A percentile compares a stretch with the other conserved stretches of the same genome.
Conservation (phyloP, 345 rosid species). For the Citrus glauca region DNA sequence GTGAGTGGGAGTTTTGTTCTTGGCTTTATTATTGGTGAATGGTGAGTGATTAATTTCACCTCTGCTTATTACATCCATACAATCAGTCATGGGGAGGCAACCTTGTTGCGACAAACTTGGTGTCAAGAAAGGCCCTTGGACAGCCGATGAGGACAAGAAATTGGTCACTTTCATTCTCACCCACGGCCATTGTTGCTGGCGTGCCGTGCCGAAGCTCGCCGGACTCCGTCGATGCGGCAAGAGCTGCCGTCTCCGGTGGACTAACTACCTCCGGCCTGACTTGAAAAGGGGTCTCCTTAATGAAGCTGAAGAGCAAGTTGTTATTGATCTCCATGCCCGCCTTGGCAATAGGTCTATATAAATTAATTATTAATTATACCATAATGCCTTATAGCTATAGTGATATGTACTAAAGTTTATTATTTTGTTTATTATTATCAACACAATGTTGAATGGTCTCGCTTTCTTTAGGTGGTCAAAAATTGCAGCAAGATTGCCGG, state of each 20-base stretch:
- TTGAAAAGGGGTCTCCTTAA: slow-evolving; percentile 65
- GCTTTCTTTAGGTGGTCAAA: slow-evolving; percentile 64
- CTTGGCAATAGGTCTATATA: slow-evolving; percentile 62
- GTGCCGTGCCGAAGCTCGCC: slow-evolving; percentile 67
- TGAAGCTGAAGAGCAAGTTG: slow-evolving; percentile 54
- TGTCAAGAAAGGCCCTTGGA: slow-evolving; percentile 79
- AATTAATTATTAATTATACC: not conserved
- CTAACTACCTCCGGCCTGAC: slow-evolving; percentile 81
- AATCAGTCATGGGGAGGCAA: slow-evolving; percentile 47
- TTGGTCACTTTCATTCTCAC: slow-evolving; percentile 55
- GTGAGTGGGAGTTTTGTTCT: slow-evolving; percentile 26
- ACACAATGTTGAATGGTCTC: not conserved
- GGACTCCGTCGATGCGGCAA: slow-evolving; percentile 75
- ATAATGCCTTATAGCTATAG: too few species aligned
- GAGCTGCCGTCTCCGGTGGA: slow-evolving; percentile 86
- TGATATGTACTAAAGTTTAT: not conserved
- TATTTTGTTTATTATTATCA: not conserved
- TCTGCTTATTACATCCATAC: not conserved
- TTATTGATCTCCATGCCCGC: slow-evolving; percentile 66
- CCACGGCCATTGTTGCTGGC: slow-evolving; percentile 77
- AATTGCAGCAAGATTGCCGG: slow-evolving; percentile 69
- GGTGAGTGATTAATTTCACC: not conserved
- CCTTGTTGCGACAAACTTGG: slow-evolving; percentile 70
- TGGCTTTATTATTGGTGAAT: not conserved
- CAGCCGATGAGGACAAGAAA: slow-evolving; percentile 63